Evolutionary conservation across 1,139 yeast genomes (phyloP).

Genomic region (Kurtzmaniella quercitrusa): DNA sequence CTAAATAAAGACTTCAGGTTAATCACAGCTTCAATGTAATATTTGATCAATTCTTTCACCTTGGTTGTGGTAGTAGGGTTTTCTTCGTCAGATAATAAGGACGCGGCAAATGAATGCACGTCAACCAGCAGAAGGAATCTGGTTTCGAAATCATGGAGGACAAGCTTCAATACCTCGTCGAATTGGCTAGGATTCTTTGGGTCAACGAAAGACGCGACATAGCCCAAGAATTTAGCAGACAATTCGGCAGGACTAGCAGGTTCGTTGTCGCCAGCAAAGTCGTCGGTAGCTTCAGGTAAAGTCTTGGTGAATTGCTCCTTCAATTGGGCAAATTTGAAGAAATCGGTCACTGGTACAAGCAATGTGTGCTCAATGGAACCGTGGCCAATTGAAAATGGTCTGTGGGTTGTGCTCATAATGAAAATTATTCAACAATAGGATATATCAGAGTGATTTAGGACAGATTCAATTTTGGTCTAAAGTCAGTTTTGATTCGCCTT

Average conservation of each 20-base stretch:
- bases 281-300: slow-evolving; percentile 80
- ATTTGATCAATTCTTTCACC: slow-evolving; percentile 68
- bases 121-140: slow-evolving; percentile 70
- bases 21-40: slow-evolving; percentile 64
- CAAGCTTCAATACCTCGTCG: slow-evolving; percentile 63
- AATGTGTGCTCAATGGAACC: slow-evolving; percentile 87
- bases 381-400: slow-evolving; percentile 77
- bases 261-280: slow-evolving; percentile 81
- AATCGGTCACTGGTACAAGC: slow-evolving; percentile 77
- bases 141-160: slow-evolving; percentile 78
- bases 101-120: slow-evolving; percentile 85
- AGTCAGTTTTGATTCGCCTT: no score
- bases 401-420: slow-evolving; percentile 27
- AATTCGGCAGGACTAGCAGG: slow-evolving; percentile 88
- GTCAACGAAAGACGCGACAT: slow-evolving; percentile 56
- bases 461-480: not conserved
- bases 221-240: slow-evolving; percentile 80
- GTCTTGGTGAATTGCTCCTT: slow-evolving; percentile 79
- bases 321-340: slow-evolving; percentile 79
- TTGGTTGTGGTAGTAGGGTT: slow-evolving; percentile 66
- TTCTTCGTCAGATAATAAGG: slow-evolving; percentile 47
- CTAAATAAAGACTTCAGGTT: slow-evolving; percentile 32
- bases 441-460: not conserved
- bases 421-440: not conserved
- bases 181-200: slow-evolving; percentile 50